Evolutionary conservation across 495 filamentous ascomycete genomes (phyloP).

Genomic region (Aspergillus diversus): DNA sequence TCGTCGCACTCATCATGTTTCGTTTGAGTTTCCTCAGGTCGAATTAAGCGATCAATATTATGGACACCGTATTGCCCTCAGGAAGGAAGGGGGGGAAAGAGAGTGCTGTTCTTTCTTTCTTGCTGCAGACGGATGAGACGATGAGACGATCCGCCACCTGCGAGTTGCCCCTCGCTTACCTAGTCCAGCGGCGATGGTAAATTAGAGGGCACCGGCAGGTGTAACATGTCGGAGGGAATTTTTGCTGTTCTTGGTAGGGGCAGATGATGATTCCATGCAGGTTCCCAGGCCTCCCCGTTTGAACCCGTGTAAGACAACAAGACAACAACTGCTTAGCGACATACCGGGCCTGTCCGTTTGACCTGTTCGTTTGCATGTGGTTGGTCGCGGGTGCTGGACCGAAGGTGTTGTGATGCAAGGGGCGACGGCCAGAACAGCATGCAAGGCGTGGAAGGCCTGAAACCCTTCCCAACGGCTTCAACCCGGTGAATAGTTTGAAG

Average conservation of each 20-base stretch:
- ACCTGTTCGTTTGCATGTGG: neutral
- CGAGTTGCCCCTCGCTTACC: neutral
- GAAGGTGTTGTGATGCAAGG: neutral
- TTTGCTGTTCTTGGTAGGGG: neutral
- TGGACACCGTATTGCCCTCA: neutral
- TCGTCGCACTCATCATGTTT: no score
- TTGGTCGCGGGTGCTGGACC: neutral
- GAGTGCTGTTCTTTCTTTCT: neutral
- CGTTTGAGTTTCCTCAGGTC: no score
- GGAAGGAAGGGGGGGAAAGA: neutral
- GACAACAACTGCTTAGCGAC: neutral
- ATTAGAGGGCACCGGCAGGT: neutral
- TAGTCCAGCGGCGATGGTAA: neutral
- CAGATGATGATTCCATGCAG: slow-evolving; percentile 1
- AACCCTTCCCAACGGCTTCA: no score
- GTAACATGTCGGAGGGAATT: slow-evolving; percentile 5
- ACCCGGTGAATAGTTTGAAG: no score
- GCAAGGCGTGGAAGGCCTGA: no score
- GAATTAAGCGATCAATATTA: no score
- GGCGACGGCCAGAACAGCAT: neutral
- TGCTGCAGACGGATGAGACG: neutral
- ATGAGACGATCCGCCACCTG: neutral
- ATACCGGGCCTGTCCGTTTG: neutral
- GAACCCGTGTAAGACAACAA: neutral
- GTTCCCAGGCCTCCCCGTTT: slow-evolving; percentile 2